A percentile compares a stretch with the other conserved stretches of the same genome.
Conservation (phyloP, 352 stramenopile species). For the Pythium diclinum region DNA sequence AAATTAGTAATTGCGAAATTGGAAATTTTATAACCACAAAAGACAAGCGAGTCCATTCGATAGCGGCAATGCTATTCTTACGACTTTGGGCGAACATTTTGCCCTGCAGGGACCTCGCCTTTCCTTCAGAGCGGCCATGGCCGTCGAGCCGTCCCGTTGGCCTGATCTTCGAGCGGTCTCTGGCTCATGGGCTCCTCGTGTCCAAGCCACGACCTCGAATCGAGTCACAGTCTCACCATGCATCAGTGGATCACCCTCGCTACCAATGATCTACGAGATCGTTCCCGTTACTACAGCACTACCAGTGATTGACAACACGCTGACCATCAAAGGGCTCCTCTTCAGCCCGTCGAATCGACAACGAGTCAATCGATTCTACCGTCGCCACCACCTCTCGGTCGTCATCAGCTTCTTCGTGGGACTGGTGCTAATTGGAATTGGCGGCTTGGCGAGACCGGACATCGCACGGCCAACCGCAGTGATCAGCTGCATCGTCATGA, state of each 20-base stretch:
- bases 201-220: background rate
- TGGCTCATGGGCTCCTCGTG: background rate
- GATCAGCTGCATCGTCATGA: background rate
- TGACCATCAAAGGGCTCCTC: background rate
- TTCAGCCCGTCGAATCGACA: background rate
- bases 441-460: background rate
- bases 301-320: background rate
- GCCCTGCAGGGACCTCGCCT: too few relatives aligned
- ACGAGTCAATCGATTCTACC: background rate
- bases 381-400: background rate
- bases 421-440: background rate
- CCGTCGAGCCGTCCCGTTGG: too few relatives aligned
- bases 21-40: background rate
- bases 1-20: constrained; percentile 9
- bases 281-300: background rate
- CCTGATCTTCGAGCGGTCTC: background rate
- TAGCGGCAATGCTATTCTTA: too few relatives aligned
- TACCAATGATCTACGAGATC: background rate
- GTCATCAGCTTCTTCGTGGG: background rate
- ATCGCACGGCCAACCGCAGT: background rate
- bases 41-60: too few relatives aligned
- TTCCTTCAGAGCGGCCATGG: too few relatives aligned
- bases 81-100: too few relatives aligned
- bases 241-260: background rate
- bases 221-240: background rate